Base-by-base conservation (phyloP, 2,329 filamentous ascomycete species). In the Clonostachys solani region DNA sequence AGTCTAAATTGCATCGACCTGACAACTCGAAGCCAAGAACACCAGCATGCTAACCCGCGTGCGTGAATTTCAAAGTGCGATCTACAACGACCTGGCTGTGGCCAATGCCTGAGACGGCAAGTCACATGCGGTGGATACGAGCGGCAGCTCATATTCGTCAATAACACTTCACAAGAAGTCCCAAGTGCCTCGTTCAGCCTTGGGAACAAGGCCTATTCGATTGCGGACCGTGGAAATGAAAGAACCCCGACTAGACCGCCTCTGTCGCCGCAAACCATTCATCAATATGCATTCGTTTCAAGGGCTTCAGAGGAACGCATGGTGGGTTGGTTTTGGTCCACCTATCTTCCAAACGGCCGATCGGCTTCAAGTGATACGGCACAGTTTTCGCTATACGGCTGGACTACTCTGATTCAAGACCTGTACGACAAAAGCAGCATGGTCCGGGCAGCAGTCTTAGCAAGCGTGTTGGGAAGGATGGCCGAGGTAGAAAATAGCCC, bases 131-230 rank as follows among this genome's bases (percentile, higher is more conserved):
- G 74, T 42, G 83, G 83, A 36, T 87, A 86, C 60, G 75, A 83
- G 56, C 71, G 78, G 37, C 75, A 84, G 57, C 76, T 75, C 13
- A 75, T 84, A 47, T 86, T 86, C 62, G 83, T 86, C 59, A 75
- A 79, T 36, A 77, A 77, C n/a, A 82, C 78, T 19, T 29, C 23
- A 29, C 23, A 29, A 5, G 23, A 29, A 29, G 23, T 29, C 23
- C 23, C 23, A 8, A 29, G 8, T 8, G 8, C 23, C 9, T 9
- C 23, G 5, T 29, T 29, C 23, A 29, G 23, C 3, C 67, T 66
- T 35, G 67, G 78, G 49, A 73, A 72, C 49, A 74, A 71, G 49
- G 78, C 78, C 10, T 71, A 78, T 34, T 29, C 23, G 9, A 79
- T 78, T 45, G 77, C 77, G 40, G 80, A 76, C 3, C 78, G 81